Conservation (phyloP, 202 grass and related monocot genomes). For the Digitaria exilis region DNA sequence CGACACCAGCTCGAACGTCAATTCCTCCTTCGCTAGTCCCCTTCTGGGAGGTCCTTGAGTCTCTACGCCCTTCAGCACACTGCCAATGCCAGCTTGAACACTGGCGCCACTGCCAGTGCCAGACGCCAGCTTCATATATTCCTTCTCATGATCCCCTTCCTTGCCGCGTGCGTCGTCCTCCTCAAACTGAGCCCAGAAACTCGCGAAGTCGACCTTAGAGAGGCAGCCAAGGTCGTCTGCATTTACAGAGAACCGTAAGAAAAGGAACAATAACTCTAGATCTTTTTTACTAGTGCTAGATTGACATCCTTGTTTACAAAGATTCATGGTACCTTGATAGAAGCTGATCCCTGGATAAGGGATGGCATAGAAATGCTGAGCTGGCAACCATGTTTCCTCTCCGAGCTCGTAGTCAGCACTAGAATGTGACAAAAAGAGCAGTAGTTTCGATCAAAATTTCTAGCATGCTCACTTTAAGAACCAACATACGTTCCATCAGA, state of each 20-base stretch:
- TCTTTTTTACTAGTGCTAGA: not conserved
- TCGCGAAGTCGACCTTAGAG: not conserved
- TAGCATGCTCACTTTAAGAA: not conserved
- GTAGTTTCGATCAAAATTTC: not conserved
- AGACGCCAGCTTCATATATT: not conserved
- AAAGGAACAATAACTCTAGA: not conserved
- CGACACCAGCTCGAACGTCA: slow-evolving; percentile 43
- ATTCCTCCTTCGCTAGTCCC: not conserved
- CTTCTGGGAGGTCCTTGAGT: not conserved
- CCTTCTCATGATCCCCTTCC: slow-evolving; percentile 2
- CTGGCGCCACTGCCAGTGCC: not conserved
- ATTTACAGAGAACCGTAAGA: not conserved
- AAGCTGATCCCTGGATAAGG: not conserved
- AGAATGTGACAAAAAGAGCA: not conserved
- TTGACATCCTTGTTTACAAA: not conserved
- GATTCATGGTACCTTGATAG: slow-evolving; percentile 22
- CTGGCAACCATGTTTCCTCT: not conserved
- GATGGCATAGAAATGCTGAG: not conserved
- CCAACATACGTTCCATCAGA: too few species aligned
- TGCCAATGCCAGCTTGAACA: not conserved
- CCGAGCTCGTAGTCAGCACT: slow-evolving; percentile 1
- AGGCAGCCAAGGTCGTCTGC: slow-evolving; percentile 25
- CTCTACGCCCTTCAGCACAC: slow-evolving; percentile 6
- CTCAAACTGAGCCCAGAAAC: slow-evolving; percentile 29
- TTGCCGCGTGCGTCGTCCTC: not conserved